Percentiles rank a stretch among this genome's conserved stretches.
Conservation (phyloP, 169 alveolate genomes). For the Plasmodium yoelii region DNA sequence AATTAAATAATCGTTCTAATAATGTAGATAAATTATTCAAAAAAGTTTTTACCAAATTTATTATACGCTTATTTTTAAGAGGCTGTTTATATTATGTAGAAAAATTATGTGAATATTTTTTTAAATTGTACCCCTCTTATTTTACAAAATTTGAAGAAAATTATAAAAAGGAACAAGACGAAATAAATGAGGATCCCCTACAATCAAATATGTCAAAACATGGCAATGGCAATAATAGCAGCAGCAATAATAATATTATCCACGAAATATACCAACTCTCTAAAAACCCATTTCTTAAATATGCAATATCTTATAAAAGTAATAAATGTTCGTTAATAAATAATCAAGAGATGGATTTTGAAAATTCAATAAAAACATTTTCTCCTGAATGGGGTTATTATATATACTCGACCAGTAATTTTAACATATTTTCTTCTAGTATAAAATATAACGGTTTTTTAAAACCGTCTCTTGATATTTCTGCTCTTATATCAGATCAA, state of each 20-base stretch:
- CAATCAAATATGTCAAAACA: too few relatives aligned
- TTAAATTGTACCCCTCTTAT: slow-evolving; percentile 22
- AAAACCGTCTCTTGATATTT: slow-evolving; percentile 25
- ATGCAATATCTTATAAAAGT: slow-evolving; percentile 42
- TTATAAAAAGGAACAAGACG: background rate
- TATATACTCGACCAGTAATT: slow-evolving; percentile 63
- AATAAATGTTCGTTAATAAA: slow-evolving; percentile 48
- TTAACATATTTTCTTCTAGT: slow-evolving; percentile 43
- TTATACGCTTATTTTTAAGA: slow-evolving; percentile 31
- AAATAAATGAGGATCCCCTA: too few relatives aligned
- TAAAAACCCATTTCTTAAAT: slow-evolving; percentile 34
- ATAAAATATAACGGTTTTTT: slow-evolving; percentile 63
- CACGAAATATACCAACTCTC: slow-evolving; percentile 22
- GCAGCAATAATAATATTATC: slow-evolving; percentile 5
- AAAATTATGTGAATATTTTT: slow-evolving; percentile 27
- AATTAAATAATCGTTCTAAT: background rate
- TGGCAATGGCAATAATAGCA: too few relatives aligned
- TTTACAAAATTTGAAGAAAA: background rate
- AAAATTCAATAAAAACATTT: slow-evolving; percentile 21
- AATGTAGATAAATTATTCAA: slow-evolving; percentile 4
- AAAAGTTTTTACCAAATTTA: slow-evolving; percentile 24
- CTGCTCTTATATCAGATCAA: background rate
- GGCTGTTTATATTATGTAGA: slow-evolving; percentile 60
- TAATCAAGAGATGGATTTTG: slow-evolving; percentile 25
- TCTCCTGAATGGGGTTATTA: slow-evolving; percentile 77